Evolutionary conservation across 257 asterid genomes (phyloP).

Genomic region (Fraxinus anomala): DNA sequence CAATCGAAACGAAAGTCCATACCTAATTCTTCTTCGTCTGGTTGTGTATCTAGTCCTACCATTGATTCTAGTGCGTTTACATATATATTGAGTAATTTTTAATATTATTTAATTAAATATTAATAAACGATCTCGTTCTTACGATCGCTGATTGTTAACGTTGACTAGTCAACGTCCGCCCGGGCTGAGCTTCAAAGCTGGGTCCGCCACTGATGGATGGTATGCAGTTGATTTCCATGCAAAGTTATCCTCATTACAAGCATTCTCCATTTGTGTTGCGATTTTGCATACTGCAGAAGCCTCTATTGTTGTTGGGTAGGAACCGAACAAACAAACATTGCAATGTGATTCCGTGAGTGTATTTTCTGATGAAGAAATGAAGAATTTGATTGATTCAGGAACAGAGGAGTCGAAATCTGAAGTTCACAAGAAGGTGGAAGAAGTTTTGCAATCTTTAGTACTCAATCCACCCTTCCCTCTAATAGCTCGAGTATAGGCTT

Average conservation of each 20-base stretch:
- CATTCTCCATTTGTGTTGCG: slow-evolving; percentile 80
- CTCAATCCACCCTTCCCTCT: slow-evolving; percentile 90
- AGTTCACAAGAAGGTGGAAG: slow-evolving; percentile 43
- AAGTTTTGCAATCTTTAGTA: slow-evolving; percentile 59
- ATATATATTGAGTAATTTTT: too few relatives aligned
- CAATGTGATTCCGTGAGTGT: slow-evolving; percentile 56
- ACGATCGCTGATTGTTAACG: too few relatives aligned
- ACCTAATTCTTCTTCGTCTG: too few relatives aligned
- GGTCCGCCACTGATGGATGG: too few relatives aligned
- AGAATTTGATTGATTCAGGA: slow-evolving; percentile 48
- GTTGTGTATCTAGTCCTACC: too few relatives aligned
- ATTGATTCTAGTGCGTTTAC: too few relatives aligned
- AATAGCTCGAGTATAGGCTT: slow-evolving; percentile 63
- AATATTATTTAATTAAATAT: too few relatives aligned
- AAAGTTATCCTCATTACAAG: slow-evolving; percentile 77
- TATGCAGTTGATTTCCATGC: slow-evolving; percentile 85
- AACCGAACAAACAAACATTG: slow-evolving; percentile 41
- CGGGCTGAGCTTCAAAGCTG: too few relatives aligned
- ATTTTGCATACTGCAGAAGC: slow-evolving; percentile 68
- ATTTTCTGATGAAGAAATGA: slow-evolving; percentile 60
- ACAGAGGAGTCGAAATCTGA: slow-evolving; percentile 53
- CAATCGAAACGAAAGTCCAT: too few relatives aligned
- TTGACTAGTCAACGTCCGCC: too few relatives aligned
- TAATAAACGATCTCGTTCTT: too few relatives aligned
- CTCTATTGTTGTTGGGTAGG: slow-evolving; percentile 47